Base-by-base conservation (phyloP, 1,284 basidiomycete genomes). In the Puccinia hordei region DNA sequence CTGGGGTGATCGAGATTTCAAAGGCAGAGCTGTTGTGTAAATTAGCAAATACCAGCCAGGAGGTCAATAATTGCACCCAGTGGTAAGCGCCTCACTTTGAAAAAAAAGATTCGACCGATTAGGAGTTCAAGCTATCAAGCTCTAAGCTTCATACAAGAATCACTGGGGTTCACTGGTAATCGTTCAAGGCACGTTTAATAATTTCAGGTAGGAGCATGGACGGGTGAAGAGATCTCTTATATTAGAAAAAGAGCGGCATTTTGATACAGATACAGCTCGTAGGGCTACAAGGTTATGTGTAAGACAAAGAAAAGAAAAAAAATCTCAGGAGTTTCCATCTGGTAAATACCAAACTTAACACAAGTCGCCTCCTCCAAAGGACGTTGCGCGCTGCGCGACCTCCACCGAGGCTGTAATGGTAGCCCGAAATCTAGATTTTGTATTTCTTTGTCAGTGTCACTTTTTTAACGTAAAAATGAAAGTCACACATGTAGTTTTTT, bases 1-100 rank as follows among this genome's bases (percentile, higher is more conserved):
- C 46, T 49, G 66, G 46, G 66, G 46, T 68, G 66, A 68, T 68
- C 66, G 66, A 68, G 66, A 68, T 68, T 68, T 17, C 27, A 49
- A 68, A 41, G 10, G 66, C 46, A 68, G 66, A 68, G 24, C 46
- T 24, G 66, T 68, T 44, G 66, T 33, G 30, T 2, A 27, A 30
- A 44, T 41, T n/a, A 66, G 33, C 19, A n/a, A 30, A 66, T 41
- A 68, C n/a, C 38, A 49, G 27, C 66, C 66, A 68, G 66, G 66
- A 68, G 66, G 41, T 68, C 2, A 27, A 68, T 49, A 15, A 68
- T 46, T 68, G n/a, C 46, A 68, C 27, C 66, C 35, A 44, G 1
- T 61, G 17, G 30, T 30, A 35, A 17, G 33, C 59, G 59, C 33
- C 59, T 63, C 59, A 63, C 33, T 63, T 35, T 0, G 3, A n/a